Evolutionary conservation across 148 eudicot species (phyloP).

Genomic region (Pharnaceum exiguum): DNA sequence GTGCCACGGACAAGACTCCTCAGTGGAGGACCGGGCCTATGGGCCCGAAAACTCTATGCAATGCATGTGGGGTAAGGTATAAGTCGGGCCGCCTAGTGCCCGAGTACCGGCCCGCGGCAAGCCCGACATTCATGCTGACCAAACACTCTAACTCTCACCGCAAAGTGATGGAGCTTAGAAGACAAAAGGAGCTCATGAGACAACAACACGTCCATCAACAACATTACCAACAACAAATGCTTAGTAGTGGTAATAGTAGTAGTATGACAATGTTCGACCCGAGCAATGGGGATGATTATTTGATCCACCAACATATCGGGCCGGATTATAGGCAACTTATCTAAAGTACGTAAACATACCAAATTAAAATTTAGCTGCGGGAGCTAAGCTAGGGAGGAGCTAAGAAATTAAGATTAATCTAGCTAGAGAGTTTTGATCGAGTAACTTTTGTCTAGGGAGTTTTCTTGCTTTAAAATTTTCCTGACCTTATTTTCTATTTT

Average conservation of each 20-base stretch:
- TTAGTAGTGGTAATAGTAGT: slow-evolving; percentile 13
- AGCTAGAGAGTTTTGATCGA: neutral
- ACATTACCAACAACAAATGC: slow-evolving; percentile 29
- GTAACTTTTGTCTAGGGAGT: neutral
- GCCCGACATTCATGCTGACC: slow-evolving; percentile 71
- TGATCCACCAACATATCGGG: slow-evolving; percentile 80
- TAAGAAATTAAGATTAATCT: slow-evolving; percentile 5
- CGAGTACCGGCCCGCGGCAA: slow-evolving; percentile 84
- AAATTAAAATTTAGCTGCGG: neutral
- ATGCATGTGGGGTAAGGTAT: slow-evolving; percentile 87
- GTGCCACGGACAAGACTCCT: slow-evolving; percentile 86
- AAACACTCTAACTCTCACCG: slow-evolving; percentile 90
- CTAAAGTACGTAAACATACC: no score
- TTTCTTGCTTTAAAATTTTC: neutral
- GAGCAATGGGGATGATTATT: slow-evolving; percentile 57
- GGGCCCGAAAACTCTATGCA: slow-evolving; percentile 91
- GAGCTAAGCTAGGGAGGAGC: slow-evolving; percentile 12
- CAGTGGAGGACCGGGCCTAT: slow-evolving; percentile 93
- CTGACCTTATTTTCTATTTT: neutral
- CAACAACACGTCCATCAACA: slow-evolving; percentile 31
- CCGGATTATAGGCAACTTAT: slow-evolving; percentile 67
- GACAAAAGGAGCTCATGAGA: slow-evolving; percentile 67
- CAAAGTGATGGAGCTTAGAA: slow-evolving; percentile 72
- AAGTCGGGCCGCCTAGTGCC: slow-evolving; percentile 87
- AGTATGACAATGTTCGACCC: slow-evolving; percentile 41